Evolutionary conservation across 192 early-diverging fungal genomes (phyloP), one percentile per base, ranked within the genome.

Genomic region (Coemansia sp.): DNA sequence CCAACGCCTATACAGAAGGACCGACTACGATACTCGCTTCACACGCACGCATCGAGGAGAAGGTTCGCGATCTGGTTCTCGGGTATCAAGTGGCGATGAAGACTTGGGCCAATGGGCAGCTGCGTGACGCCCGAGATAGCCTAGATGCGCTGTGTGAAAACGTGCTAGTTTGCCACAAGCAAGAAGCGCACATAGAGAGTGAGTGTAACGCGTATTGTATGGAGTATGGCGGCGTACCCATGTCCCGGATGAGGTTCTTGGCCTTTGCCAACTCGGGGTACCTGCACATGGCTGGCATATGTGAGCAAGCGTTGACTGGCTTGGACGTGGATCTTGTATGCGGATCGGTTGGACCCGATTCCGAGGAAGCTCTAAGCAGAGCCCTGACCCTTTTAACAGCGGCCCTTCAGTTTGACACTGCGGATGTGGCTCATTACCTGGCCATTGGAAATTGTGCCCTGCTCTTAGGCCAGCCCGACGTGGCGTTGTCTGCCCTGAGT

Each of bases 201-300:
- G 81, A 84, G 29, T 84, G 74, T 53, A 62, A 53, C 34, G 77
- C 81, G 36, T 76, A 79, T 63, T 73, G 77, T 29, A 67, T 53
- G 38, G 81, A 84, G 40, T 61, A 73, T 53, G 71, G 81, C 20
- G 81, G 81, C 27, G 68, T 84, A 29, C 9, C 39, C 44, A 79
- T 79, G 33, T 40, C 46, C 24, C 65, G 69, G 34, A 29, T 84
- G 49, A 73, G 81, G 6, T 68, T 70, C 18, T 40, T 79, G 40
- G 68, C 79, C 13, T 72, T 71, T 40, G 66, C 67, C 8, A 71
- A 66, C 36, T 34, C 41, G 12, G 81, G 71, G 12, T 20, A 34
- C 20, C 18, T 74, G 50, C 47, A 64, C 22, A 57, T 73, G 62
- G 34, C 36, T 12, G 38, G 47, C 8, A 46, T 13, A 11, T 52